Evolutionary conservation across 2,329 filamentous ascomycete genomes (phyloP), one percentile per base, ranked within the genome.

Genomic region (Microdochium paspali): DNA sequence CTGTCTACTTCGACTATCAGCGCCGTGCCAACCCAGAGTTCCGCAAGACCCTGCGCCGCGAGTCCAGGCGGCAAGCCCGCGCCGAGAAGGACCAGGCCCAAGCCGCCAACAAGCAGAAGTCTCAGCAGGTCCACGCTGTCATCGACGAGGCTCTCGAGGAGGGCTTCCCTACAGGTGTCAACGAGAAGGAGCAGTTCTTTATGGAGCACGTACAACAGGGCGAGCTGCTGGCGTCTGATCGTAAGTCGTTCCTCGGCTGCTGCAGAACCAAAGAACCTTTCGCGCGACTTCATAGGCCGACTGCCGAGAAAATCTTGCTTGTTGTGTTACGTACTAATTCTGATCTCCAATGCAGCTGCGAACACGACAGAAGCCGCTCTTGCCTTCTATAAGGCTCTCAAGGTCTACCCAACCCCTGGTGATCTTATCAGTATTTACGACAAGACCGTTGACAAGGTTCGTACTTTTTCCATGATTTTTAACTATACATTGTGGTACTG

Each of bases 391-490:
- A 94, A 90, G 77, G 93, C 90, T 42, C 80, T 98, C 56, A 98
- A 98, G 79, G 93, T 97, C 58, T 98, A 98, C 72, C 93, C 93
- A 46, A 86, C 88, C 60, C 93, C 91, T 12, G 80, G 84, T 59
- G 93, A 97, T 63, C 76, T 98, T 59, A 96, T 98, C 66, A 80
- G 80, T 61, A 95, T 98, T 68, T 98, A 98, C 70, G 93, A 98
- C 69, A 95, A 95, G 80, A 97, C 93, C 26, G 90, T 97, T 43
- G 85, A 91, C 58, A 96, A 96, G 86, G 90, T 89, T 68, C 50
- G 65, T 48, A 21, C 43, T 24, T 13, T 13, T 31, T 28, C 26
- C 26, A 28, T 7, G 39, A 18, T 18, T 31, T 32, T 50, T 47
- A 24, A 44, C 46, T 13, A 15, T 12, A 25, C 26, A 28, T 13